Evolutionary conservation across 2,329 filamentous ascomycete species (phyloP).

Genomic region (Lasiodiplodia sp.): DNA sequence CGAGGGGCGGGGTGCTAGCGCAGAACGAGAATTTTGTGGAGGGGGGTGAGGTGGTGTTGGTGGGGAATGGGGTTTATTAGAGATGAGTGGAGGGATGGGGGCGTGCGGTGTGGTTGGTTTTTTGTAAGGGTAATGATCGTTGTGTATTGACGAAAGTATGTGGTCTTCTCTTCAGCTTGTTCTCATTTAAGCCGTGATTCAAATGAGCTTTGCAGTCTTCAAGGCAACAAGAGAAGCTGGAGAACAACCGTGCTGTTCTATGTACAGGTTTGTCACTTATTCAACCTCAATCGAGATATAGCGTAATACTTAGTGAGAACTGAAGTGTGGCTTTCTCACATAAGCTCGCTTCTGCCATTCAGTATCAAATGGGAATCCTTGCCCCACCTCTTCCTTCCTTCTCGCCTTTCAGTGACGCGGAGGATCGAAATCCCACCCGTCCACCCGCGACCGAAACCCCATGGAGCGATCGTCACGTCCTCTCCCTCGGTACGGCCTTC

Average conservation of each 20-base stretch:
- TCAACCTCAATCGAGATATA: not conserved
- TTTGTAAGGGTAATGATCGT: too few relatives aligned
- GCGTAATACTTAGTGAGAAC: not conserved
- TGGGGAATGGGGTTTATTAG: not conserved
- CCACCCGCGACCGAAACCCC: not conserved
- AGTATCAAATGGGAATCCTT: not conserved
- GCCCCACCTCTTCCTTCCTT: not conserved
- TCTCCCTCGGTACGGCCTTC: too few relatives aligned
- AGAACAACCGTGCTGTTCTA: too few relatives aligned
- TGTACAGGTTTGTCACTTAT: not conserved
- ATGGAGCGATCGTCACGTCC: too few relatives aligned
- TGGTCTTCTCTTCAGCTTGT: too few relatives aligned
- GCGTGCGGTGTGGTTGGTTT: too few relatives aligned
- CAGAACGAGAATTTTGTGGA: slow-evolving; percentile 1
- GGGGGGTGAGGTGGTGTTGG: slow-evolving; percentile 3
- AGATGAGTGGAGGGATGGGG: too few relatives aligned
- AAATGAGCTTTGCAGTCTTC: too few relatives aligned
- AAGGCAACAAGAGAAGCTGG: too few relatives aligned
- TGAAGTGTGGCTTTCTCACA: not conserved
- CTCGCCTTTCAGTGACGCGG: not conserved
- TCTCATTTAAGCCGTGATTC: too few relatives aligned
- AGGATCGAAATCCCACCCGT: not conserved
- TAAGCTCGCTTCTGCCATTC: not conserved
- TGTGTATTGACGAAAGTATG: too few relatives aligned
- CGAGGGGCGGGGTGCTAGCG: not conserved